Conservation (phyloP, 2,329 filamentous ascomycete genomes). For the Tolypocladium capitatum region DNA sequence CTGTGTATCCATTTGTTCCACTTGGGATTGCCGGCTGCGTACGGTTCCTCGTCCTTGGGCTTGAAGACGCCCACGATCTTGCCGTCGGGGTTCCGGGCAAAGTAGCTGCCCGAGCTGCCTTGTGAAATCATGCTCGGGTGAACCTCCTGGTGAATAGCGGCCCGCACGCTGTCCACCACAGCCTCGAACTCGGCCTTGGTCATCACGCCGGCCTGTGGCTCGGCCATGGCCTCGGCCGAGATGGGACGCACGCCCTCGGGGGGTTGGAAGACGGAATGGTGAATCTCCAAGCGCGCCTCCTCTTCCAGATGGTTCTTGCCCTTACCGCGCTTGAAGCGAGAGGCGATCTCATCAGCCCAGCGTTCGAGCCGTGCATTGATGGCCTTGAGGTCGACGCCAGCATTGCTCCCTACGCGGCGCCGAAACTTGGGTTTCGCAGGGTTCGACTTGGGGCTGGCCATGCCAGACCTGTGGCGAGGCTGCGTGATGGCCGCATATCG, state of each 20-base stretch:
- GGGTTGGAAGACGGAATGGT: slow-evolving; percentile 91
- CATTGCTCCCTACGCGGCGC: slow-evolving; percentile 51
- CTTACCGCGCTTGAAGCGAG: slow-evolving; percentile 82
- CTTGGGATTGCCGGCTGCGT: slow-evolving; percentile 91
- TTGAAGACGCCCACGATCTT: slow-evolving; percentile 98
- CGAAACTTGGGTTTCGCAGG: slow-evolving; percentile 27
- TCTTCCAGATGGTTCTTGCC: slow-evolving; percentile 59
- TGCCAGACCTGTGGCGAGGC: slow-evolving; percentile 45
- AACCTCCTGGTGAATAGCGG: slow-evolving; percentile 78
- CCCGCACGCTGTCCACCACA: slow-evolving; percentile 77
- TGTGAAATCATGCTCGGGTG: slow-evolving; percentile 95
- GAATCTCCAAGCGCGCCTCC: slow-evolving; percentile 84
- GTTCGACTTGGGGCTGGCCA: slow-evolving; percentile 38
- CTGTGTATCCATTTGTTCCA: slow-evolving; percentile 99
- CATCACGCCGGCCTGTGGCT: slow-evolving; percentile 51
- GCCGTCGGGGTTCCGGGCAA: slow-evolving; percentile 79
- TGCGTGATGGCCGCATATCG: slow-evolving; percentile 53
- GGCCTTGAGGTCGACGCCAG: slow-evolving; percentile 92
- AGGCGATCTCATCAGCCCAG: slow-evolving; percentile 96
- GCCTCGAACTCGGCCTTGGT: slow-evolving; percentile 73
- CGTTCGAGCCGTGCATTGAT: slow-evolving; percentile 91
- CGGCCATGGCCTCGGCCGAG: slow-evolving; percentile 60
- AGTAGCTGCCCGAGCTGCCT: slow-evolving; percentile 95
- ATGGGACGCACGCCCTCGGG: slow-evolving; percentile 76
- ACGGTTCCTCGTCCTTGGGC: slow-evolving; percentile 97